Conservation (phyloP, 2,329 filamentous ascomycete species). For the Phaeophleospora eucalypticola region DNA sequence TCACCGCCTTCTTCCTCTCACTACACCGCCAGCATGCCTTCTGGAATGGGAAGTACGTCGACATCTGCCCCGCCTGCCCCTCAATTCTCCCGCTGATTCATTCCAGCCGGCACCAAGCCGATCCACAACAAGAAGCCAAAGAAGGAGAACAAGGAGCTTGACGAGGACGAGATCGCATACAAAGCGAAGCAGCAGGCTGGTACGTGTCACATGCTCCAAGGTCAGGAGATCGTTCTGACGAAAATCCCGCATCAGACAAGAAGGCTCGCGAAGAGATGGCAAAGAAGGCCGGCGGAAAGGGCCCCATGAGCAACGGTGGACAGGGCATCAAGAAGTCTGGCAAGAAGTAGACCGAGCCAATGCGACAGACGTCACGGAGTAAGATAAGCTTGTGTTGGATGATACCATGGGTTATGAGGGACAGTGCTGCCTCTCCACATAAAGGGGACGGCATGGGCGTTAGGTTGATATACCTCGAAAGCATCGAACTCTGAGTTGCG, state of each 20-base stretch:
- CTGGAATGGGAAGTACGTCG: conserved; percentile 31
- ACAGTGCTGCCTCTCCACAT: not conserved
- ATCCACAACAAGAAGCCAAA: conserved; percentile 74
- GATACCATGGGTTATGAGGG: not conserved
- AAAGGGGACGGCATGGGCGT: not conserved
- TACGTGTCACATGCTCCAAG: conserved; percentile 43
- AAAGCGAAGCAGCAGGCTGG: conserved; percentile 80
- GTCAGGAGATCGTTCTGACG: not conserved
- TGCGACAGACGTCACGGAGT: not conserved
- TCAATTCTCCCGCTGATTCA: no score
- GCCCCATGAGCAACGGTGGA: conserved; percentile 74
- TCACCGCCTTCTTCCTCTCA: no score
- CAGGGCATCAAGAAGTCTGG: conserved; percentile 48
- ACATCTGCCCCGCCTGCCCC: no score
- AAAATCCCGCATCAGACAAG: conserved; percentile 40
- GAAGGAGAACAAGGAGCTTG: conserved; percentile 73
- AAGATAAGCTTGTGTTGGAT: not conserved
- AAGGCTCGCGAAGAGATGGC: conserved; percentile 80
- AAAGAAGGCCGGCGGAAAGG: conserved; percentile 80
- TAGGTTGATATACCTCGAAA: conserved; percentile 1
- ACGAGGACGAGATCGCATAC: conserved; percentile 81
- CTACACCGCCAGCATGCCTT: no score
- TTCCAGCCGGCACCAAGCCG: conserved; percentile 52
- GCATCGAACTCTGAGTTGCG: not conserved
- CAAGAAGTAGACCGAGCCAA: not conserved